Conservation (phyloP, 441 rosid species). For the Lepidium campestre region DNA sequence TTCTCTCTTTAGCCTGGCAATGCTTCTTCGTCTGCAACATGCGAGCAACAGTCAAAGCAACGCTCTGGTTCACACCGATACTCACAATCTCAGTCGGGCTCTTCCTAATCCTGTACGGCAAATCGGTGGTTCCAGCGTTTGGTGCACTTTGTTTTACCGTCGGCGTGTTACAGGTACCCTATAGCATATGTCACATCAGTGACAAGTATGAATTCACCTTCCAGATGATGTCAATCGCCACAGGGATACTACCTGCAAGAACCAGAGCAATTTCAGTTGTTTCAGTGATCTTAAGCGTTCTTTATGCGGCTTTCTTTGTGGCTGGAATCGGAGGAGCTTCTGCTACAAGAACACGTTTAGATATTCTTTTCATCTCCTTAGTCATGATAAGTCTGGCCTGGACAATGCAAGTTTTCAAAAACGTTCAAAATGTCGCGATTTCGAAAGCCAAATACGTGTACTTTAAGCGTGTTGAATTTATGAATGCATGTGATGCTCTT, state of each 20-base stretch:
- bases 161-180: conserved; percentile 33
- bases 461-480: conserved; percentile 27
- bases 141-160: conserved; percentile 33
- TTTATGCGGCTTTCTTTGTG: conserved; percentile 48
- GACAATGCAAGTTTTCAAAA: conserved; percentile 67
- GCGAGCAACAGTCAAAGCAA: conserved; percentile 42
- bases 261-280: conserved; percentile 29
- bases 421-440: conserved; percentile 44
- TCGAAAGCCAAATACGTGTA: conserved; percentile 42
- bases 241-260: conserved; percentile 33
- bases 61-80: conserved; percentile 50
- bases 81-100: conserved; percentile 44
- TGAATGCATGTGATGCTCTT: conserved; percentile 35
- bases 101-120: conserved; percentile 31
- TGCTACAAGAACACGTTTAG: conserved; percentile 38
- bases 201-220: conserved; percentile 36
- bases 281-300: conserved; percentile 28
- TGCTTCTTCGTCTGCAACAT: conserved; percentile 38
- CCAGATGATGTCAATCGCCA: conserved; percentile 36
- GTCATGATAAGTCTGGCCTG: conserved; percentile 55
- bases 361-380: conserved; percentile 44
- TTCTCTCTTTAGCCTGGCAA: conserved; percentile 47
- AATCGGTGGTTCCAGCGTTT: conserved; percentile 25
- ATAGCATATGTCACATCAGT: conserved; percentile 38
- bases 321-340: conserved; percentile 78